Evolutionary conservation across 164 flowering plant genomes (phyloP), one percentile per base, ranked within the genome.

Genomic region (Annona cherimola): DNA sequence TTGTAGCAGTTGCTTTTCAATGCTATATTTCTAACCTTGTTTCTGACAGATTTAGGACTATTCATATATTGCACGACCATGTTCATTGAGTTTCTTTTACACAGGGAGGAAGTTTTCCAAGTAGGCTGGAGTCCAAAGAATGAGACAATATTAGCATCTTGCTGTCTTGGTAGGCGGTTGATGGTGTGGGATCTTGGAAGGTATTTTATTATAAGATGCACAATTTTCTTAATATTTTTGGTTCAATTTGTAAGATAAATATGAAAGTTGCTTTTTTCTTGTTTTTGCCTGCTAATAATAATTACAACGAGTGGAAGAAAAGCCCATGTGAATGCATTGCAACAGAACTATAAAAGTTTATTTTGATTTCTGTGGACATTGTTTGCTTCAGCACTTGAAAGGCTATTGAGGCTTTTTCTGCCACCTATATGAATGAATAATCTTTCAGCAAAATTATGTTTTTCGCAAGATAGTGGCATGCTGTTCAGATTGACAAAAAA

Each of bases 101-200:
- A 71, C 67, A 94, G 98, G 85, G 96, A 95, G 81, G 98, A 91
- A 82, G 98, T 93, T 73, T 93, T 93, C 87, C 99, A 93, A 80
- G 89, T 95, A 68, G 97, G 97, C 1, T 95, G 99, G 99, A 93
- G 80, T 71, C 96, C 98, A 14, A 92, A 91, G 83, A 90, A 95
- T 71, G 99, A 95, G 76, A 95, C 99, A 1, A 90, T 95, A 75
- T 80, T 95, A 76, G 97, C 99, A 66, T 95, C 99, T 69, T 95
- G 96, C 79, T 93, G 98, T 79, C 94, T 89, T 83, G 99, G 97
- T 68, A 80, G 99, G 77, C 83, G 97, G 74, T 89, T 94, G 40
- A 94, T 92, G 97, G 97, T 92, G 61, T 92, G 99, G 99, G 99
- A 95, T 78, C 94, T 95, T 73, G 93, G 98, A 98, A 95, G 99